These are phyloP conservation scores for Verticillium longisporum DNA, from an alignment of 2,329 filamentous ascomycete species.

Conservation along the genomic window DNA sequence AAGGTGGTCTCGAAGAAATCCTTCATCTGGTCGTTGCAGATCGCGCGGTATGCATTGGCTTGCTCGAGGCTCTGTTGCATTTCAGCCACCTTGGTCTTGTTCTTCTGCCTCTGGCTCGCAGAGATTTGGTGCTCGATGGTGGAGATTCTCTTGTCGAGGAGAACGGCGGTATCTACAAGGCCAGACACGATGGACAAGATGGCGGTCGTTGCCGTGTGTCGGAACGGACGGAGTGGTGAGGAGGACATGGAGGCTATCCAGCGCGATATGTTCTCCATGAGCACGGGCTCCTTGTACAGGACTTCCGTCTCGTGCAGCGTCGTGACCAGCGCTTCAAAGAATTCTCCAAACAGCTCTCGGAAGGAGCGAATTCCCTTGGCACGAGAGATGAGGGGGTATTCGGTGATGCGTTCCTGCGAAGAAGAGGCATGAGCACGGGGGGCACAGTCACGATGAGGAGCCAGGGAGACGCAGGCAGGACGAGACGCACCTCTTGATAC, in stretches of 20 bases:
- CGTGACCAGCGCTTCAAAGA: conserved; percentile 70
- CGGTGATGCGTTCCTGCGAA: conserved; percentile 63
- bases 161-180: conserved; percentile 65
- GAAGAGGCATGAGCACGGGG: too few species aligned
- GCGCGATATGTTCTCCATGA: conserved; percentile 82
- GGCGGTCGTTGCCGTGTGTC: conserved; percentile 86
- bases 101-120: conserved; percentile 63
- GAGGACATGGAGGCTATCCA: conserved; percentile 93
- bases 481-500: conserved; percentile 62
- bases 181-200: conserved; percentile 73
- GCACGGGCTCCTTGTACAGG: conserved; percentile 66
- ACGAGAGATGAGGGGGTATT: conserved; percentile 87
- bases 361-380: conserved; percentile 71
- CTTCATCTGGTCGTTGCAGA: conserved; percentile 65
- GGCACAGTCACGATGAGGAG: conserved; percentile 18
- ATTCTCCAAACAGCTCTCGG: conserved; percentile 67
- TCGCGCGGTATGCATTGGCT: conserved; percentile 61
- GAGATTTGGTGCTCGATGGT: conserved; percentile 75
- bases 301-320: conserved; percentile 76
- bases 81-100: conserved; percentile 69
- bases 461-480: background rate
- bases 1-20: conserved; percentile 92
- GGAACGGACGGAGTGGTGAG: conserved; percentile 78
- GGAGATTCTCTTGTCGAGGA: conserved; percentile 64
- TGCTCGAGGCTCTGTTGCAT: conserved; percentile 68